Evolutionary conservation across 306 rosid genomes (phyloP).

Genomic region (Amphicarpaea edgeworthii): DNA sequence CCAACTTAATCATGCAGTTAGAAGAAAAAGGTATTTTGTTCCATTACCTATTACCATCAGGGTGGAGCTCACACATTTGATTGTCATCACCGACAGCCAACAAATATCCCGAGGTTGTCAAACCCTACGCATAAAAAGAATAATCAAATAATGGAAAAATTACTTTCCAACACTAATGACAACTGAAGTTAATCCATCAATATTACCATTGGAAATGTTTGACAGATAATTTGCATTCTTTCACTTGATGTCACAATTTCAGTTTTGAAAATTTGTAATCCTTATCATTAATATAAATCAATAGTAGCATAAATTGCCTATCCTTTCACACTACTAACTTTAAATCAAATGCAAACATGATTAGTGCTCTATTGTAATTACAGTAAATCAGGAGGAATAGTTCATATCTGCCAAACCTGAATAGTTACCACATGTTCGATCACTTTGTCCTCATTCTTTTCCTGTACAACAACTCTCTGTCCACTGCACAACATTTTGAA

Average conservation of each 20-base stretch:
- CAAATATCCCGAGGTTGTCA: conserved; percentile 69
- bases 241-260: conserved; percentile 27
- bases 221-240: conserved; percentile 20
- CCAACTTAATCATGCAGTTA: conserved; percentile 29
- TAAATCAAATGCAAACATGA: conserved; percentile 16
- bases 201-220: conserved; percentile 16
- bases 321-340: neutral
- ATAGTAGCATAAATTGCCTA: conserved; percentile 6
- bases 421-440: conserved; percentile 82
- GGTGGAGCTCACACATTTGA: conserved; percentile 92
- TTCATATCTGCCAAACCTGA: conserved; percentile 69
- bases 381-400: conserved; percentile 28
- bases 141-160: conserved; percentile 25
- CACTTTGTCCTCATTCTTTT: conserved; percentile 71
- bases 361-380: conserved; percentile 13
- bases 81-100: conserved; percentile 84
- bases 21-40: conserved; percentile 35
- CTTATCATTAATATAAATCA: conserved; percentile 3
- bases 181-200: conserved; percentile 25
- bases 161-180: conserved; percentile 17
- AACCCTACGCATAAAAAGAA: conserved; percentile 48
- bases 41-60: conserved; percentile 88
- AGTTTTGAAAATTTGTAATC: conserved; percentile 20
- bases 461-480: conserved; percentile 85
- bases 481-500: conserved; percentile 68